Percentiles rank a stretch among this genome's conserved stretches.
Conservation (phyloP, 208 protist genomes). For the Leptomonas pyrrhocoris region DNA sequence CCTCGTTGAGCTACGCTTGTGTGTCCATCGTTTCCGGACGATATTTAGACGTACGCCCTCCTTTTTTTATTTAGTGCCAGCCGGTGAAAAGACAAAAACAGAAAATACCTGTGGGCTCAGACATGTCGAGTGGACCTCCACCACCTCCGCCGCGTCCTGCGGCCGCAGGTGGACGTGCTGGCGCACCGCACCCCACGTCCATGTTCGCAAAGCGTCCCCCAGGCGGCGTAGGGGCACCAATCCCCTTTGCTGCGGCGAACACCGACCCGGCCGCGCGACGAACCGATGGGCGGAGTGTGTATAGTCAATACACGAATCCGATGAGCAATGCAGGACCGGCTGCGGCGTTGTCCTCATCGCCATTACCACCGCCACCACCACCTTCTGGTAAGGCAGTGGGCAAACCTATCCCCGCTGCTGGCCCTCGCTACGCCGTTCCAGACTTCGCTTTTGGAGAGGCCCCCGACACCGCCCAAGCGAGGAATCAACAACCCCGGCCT, state of each 20-base stretch:
- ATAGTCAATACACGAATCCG: slow-evolving; percentile 26
- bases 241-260: neutral
- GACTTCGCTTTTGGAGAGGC: slow-evolving; percentile 14
- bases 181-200: slow-evolving; percentile 8
- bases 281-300: slow-evolving; percentile 21
- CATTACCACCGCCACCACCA: slow-evolving; percentile 10
- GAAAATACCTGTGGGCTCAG: neutral
- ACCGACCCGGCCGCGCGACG: slow-evolving; percentile 9
- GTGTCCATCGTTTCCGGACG: no score
- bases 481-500: neutral
- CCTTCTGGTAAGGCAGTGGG: neutral
- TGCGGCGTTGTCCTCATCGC: neutral
- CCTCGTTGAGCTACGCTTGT: no score
- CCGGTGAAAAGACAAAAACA: neutral
- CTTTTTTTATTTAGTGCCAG: no score
- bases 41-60: no score
- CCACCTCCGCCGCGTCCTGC: slow-evolving; percentile 17
- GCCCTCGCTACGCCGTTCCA: slow-evolving; percentile 20
- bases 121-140: slow-evolving; percentile 17
- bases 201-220: slow-evolving; percentile 11
- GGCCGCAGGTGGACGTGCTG: neutral
- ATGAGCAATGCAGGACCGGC: neutral
- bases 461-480: neutral
- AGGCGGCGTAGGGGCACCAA: neutral
- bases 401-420: neutral